phyloP scores from a whole-genome alignment of 1,139 yeast genomes.

The Fermentozyma sake region DNA sequence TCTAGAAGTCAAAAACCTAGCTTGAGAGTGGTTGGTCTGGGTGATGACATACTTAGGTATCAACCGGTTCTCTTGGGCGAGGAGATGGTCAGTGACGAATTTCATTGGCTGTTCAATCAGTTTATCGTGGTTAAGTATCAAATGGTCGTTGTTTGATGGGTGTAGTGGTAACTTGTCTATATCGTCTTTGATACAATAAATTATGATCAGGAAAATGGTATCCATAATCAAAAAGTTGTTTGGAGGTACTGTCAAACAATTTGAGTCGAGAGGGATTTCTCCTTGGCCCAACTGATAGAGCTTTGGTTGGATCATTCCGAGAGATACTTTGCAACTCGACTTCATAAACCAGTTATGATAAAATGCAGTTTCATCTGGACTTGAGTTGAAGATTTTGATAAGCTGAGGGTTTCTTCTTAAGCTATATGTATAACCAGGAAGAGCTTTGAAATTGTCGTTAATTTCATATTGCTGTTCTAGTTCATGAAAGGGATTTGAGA shows the following conservation, averaged over 20 bases:
- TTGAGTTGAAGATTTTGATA: constrained; percentile 33
- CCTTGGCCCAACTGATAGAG: constrained; percentile 14
- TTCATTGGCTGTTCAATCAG: too few species aligned
- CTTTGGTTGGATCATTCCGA: constrained; percentile 25
- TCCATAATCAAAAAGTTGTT: constrained; percentile 27
- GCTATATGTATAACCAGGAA: constrained; percentile 28
- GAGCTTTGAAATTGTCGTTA: constrained; percentile 20
- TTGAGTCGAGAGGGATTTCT: constrained; percentile 16
- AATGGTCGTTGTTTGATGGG: constrained; percentile 27
- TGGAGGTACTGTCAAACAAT: constrained; percentile 11
- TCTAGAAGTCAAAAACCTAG: constrained; percentile 27
- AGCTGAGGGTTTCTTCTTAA: constrained; percentile 33
- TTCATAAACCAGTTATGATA: constrained; percentile 30
- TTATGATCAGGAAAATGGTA: constrained; percentile 21
- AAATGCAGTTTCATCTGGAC: constrained; percentile 43
- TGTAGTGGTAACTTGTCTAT: constrained; percentile 22
- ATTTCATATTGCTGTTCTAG: constrained; percentile 17
- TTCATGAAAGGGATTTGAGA: constrained; percentile 21
- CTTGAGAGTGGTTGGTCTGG: constrained; percentile 31
- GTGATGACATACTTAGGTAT: constrained; percentile 24
- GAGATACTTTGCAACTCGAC: constrained; percentile 14
- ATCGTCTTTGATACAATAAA: constrained; percentile 14
- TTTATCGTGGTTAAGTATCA: too few species aligned
- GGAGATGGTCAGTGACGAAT: constrained; percentile 9
- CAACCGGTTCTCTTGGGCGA: constrained; percentile 4